Evolutionary conservation across 345 rosid species (phyloP).

Genomic region (Syzygium oleosum): DNA sequence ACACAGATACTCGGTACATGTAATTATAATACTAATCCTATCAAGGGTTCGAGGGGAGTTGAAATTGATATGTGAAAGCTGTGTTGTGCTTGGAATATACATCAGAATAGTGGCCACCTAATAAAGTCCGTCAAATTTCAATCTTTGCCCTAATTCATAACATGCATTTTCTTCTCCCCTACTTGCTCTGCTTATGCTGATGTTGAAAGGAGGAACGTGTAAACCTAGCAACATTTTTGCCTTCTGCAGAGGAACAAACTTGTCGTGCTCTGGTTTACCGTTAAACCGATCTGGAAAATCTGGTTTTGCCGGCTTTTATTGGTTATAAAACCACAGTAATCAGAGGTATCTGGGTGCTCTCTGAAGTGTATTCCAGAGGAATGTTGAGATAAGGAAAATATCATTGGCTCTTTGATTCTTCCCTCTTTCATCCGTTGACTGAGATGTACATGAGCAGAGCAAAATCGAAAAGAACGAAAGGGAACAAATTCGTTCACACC

Average conservation of each 20-base stretch:
- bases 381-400: neutral
- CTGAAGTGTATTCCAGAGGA: no score
- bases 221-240: neutral
- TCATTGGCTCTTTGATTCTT: neutral
- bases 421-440: neutral
- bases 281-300: neutral
- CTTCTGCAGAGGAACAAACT: neutral
- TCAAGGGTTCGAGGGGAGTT: neutral
- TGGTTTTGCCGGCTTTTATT: neutral
- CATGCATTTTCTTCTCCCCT: neutral
- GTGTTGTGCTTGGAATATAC: no score
- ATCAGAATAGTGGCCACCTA: no score
- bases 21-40: no score
- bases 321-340: neutral
- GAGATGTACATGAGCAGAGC: neutral
- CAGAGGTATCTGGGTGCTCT: no score
- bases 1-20: no score
- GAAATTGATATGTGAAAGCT: neutral
- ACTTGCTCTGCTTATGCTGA: neutral
- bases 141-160: neutral
- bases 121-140: neutral
- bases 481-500: neutral
- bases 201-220: neutral
- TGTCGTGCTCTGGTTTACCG: neutral
- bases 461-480: neutral